These are phyloP conservation scores for Hanseniaspora mollemarum DNA, from an alignment of 805 yeast species.

Conservation along the genomic window DNA sequence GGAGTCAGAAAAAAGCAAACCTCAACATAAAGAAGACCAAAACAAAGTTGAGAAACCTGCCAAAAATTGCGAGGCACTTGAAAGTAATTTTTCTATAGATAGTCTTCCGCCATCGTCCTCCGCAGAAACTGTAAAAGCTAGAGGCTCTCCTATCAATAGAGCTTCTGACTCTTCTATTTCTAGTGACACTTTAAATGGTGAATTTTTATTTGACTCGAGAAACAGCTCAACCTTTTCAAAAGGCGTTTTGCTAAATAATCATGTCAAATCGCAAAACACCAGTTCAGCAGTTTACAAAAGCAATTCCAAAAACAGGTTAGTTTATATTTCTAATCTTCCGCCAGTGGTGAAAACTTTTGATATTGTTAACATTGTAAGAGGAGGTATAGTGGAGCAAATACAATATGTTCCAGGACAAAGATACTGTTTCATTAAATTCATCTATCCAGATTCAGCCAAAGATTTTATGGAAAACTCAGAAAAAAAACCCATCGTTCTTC, in stretches of 20 bases:
- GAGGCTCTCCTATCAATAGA: neutral
- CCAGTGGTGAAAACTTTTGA: constrained; percentile 58
- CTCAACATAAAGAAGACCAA: neutral
- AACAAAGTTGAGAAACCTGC: neutral
- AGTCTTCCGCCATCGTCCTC: neutral
- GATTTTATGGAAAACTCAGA: constrained; percentile 51
- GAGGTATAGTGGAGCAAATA: constrained; percentile 59
- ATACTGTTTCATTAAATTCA: constrained; percentile 59
- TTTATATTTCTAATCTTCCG: constrained; percentile 57
- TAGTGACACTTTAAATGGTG: neutral
- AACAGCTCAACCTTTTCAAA: neutral
- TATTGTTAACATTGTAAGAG: constrained; percentile 63
- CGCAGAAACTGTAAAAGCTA: neutral
- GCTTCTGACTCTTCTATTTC: neutral
- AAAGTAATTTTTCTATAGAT: neutral
- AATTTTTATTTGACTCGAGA: neutral
- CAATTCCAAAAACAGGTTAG: constrained; percentile 44
- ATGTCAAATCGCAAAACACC: neutral
- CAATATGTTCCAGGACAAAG: constrained; percentile 41
- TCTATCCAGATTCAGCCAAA: constrained; percentile 53
- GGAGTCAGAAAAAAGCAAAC: neutral
- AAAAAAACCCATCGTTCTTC: constrained; percentile 45
- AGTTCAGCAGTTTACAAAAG: neutral
- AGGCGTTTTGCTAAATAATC: too few relatives aligned
- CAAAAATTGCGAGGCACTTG: neutral